Evolutionary conservation across 192 early-diverging fungal genomes (phyloP), one percentile per base, ranked within the genome.

Genomic region (Mortierella alpina): DNA sequence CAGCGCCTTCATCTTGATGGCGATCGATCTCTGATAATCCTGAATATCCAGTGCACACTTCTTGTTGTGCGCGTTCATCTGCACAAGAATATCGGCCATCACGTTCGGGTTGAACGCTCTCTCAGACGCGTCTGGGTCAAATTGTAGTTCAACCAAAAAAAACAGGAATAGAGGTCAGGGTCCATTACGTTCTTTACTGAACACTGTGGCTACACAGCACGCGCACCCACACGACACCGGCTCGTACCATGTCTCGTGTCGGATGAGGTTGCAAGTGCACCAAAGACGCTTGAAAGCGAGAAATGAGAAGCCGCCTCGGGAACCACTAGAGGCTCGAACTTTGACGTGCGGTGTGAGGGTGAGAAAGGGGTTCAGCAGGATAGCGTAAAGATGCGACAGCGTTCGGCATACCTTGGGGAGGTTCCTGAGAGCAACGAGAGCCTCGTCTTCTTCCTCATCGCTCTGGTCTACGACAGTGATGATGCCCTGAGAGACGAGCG

Each of bases 281-380:
- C 69, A 61, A 79, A 79, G 55, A 79, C 76, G 42, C 63, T 71
- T 18, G 76, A 55, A 11, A 79, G 53, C 6, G 76, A 79, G 14
- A 79, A 79, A n/a, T 79, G 76, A 0, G 76, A 62, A 0, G 76
- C 45, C 12, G 64, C 49, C 3, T 79, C 76, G 9, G 66, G 48
- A 8, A 63, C 76, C 0, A 79, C 49, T 22, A 79, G 56, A 5
- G 76, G 76, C 39, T 79, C 76, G 51, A 79, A 79, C 76, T 79
- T 39, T 45, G 22, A 15, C 17, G 0, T 20, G 0, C 42, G 40
- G 11, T 18, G 17, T 22, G 9, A 8, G 12, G 17, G 6, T 54
- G 12, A 39, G 45, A 40, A 5, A 45, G 23, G 10, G 8, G 12
- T 56, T 23, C 9, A n/a, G 7, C 7, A 48, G 13, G 41, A 23